phyloP scores from a whole-genome alignment of 495 filamentous ascomycete species.

The Letharia lupina region DNA sequence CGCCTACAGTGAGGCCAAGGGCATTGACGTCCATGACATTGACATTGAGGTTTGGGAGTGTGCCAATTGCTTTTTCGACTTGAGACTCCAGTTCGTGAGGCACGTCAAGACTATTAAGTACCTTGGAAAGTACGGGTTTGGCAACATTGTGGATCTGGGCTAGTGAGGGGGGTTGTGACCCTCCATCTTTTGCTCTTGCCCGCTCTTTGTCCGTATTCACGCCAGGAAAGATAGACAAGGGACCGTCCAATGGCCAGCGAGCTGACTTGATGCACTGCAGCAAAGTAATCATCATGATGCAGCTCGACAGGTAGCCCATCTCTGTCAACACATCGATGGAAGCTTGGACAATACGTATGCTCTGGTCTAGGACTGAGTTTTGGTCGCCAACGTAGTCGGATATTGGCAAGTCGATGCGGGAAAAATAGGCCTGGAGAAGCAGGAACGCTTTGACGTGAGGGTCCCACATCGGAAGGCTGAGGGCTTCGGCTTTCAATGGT shows the following conservation, averaged over 20 bases:
- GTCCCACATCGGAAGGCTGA: conserved; percentile 92
- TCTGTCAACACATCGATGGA: conserved; percentile 93
- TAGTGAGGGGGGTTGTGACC: conserved; percentile 22
- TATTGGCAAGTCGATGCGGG: conserved; percentile 83
- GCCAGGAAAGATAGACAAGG: conserved; percentile 76
- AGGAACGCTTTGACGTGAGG: conserved; percentile 96
- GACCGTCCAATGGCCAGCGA: conserved; percentile 77
- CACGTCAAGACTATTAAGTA: conserved; percentile 26
- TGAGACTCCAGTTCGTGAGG: conserved; percentile 20
- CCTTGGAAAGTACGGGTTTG: conserved; percentile 24
- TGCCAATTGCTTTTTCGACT: conserved; percentile 52
- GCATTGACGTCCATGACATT: conserved; percentile 51
- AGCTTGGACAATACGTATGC: conserved; percentile 87
- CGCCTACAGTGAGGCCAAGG: conserved; percentile 49
- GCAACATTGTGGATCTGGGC: conserved; percentile 25
- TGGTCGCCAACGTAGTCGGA: conserved; percentile 96
- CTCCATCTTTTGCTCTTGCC: conserved; percentile 6
- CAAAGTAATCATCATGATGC: conserved; percentile 69
- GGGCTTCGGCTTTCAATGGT: conserved; percentile 55
- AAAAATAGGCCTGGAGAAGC: conserved; percentile 90
- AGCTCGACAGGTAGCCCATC: conserved; percentile 66
- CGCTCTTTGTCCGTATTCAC: conserved; percentile 42
- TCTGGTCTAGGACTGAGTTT: conserved; percentile 81
- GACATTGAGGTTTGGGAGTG: conserved; percentile 63
- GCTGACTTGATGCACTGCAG: conserved; percentile 89